Conservation (phyloP, 208 protist species). For the Trypanosoma lewisi region DNA sequence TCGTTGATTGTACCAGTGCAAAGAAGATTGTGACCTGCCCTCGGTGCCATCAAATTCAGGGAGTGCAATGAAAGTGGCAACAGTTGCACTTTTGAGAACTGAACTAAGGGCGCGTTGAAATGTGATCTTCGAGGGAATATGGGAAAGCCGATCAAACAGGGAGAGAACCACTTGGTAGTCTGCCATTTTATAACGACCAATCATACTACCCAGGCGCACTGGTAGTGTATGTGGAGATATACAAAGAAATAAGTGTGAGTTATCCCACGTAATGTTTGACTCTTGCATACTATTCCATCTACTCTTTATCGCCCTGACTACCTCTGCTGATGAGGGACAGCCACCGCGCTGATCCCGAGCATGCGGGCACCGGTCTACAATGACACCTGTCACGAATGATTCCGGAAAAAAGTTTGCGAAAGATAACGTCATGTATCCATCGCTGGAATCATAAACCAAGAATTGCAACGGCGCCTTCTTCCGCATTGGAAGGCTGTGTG, state of each 20-base stretch:
- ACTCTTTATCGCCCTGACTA: constrained; percentile 1
- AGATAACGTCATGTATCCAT: constrained; percentile 25
- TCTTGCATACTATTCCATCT: constrained; percentile 9
- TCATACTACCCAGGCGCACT: background rate
- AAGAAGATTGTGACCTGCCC: background rate
- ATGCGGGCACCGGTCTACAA: constrained; percentile 1
- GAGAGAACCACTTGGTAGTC: constrained; percentile 20
- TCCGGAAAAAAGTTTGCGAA: constrained; percentile 20
- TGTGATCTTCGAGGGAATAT: constrained; percentile 5
- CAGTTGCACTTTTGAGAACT: constrained; percentile 9
- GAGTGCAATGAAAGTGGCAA: constrained; percentile 18
- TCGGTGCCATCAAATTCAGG: background rate
- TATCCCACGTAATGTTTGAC: background rate
- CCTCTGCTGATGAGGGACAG: background rate
- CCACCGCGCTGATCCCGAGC: background rate
- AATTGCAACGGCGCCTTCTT: background rate
- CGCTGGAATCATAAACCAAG: constrained; percentile 19
- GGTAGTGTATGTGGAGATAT: background rate
- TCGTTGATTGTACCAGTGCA: constrained; percentile 8
- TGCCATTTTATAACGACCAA: background rate
- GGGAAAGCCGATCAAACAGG: constrained; percentile 12
- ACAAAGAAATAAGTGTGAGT: constrained; percentile 5
- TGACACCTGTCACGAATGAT: constrained; percentile 4
- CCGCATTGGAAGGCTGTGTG: background rate
- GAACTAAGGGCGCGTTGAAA: constrained; percentile 17